Evolutionary conservation across 768 basidiomycete genomes (phyloP), one percentile per base, ranked within the genome.

Genomic region (Coprinopsis strossmayeri): DNA sequence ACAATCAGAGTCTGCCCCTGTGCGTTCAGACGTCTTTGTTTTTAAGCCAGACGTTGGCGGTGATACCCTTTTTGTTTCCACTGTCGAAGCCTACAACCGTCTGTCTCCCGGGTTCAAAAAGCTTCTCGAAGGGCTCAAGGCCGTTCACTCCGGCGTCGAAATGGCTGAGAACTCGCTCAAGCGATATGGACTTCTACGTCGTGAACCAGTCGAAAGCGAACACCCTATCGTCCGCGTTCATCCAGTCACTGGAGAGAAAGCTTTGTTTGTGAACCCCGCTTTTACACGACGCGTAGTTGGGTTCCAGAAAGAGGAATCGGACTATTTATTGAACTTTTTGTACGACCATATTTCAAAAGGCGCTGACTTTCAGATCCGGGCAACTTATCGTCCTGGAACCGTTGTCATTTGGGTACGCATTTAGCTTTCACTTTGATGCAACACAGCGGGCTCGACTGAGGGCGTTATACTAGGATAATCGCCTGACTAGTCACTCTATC

Each of bases 181-280:
- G 25, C 61, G 69, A 4, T 68, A 67, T 17, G 75, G 73, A 0
- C 71, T 72, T 3, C 74, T 77, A 0, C 65, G 77, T 17, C 67
- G 77, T 23, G 75, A 77, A 50, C 73, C 77, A 32, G 61, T 76
- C 10, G 71, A 76, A 54, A 39, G 21, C 20, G 5, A 18, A 24
- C 17, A 77, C 59, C 74, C 77, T 3, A 46, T 77, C 55, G 78
- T 81, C 47, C 74, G 79, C 48, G 62, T 68, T 17, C 81, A 82
- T 60, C 81, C 81, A 12, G 75, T 74, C 1, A 83, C 81, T 0
- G 78, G 77, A 18, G 74, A 79, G 58, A 80, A 81, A 60, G 76
- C 75, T 1, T 64, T 82, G 24, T 79, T 77, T 55, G 64, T 81
- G 61, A 79, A 80, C 60, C 70, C 67, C 42, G 73, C 69, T 21